Evolutionary conservation across 2,329 filamentous ascomycete genomes (phyloP).

Genomic region (Macroventuria anomochaeta): DNA sequence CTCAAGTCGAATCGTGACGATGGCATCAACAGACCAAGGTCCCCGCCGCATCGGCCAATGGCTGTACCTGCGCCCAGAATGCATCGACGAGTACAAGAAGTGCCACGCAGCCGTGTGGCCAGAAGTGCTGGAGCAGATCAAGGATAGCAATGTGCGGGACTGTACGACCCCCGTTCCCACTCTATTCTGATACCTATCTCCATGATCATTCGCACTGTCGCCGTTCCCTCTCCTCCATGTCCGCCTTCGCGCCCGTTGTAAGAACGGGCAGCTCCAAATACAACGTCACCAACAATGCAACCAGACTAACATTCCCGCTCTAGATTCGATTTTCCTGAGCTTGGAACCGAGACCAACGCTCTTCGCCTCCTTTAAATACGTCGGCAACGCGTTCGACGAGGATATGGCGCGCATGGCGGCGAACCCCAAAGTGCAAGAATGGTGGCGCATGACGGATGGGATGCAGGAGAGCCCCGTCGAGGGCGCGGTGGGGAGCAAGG

Average conservation of each 20-base stretch:
- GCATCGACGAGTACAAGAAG: conserved; percentile 72
- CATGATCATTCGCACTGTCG: too few relatives aligned
- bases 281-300: background rate
- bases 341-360: conserved; percentile 64
- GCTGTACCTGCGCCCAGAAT: conserved; percentile 72
- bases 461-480: conserved; percentile 69
- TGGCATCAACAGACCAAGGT: too few relatives aligned
- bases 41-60: conserved; percentile 70
- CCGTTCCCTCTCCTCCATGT: too few relatives aligned
- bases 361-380: conserved; percentile 79
- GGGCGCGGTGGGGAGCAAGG: conserved; percentile 49
- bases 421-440: conserved; percentile 75
- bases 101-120: conserved; percentile 79
- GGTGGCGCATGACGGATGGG: conserved; percentile 81
- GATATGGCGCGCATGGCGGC: conserved; percentile 80
- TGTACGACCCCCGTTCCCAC: conserved; percentile 55
- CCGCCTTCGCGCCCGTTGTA: too few relatives aligned
- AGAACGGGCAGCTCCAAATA: too few relatives aligned
- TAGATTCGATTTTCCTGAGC: conserved; percentile 68
- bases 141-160: conserved; percentile 75
- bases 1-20: too few relatives aligned
- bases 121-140: conserved; percentile 76
- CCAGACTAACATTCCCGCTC: too few relatives aligned
- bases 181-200: background rate
- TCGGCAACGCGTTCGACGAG: conserved; percentile 72